Evolutionary conservation across 106 monocot genomes (phyloP).

Genomic region (Phalaenopsis equestris): DNA sequence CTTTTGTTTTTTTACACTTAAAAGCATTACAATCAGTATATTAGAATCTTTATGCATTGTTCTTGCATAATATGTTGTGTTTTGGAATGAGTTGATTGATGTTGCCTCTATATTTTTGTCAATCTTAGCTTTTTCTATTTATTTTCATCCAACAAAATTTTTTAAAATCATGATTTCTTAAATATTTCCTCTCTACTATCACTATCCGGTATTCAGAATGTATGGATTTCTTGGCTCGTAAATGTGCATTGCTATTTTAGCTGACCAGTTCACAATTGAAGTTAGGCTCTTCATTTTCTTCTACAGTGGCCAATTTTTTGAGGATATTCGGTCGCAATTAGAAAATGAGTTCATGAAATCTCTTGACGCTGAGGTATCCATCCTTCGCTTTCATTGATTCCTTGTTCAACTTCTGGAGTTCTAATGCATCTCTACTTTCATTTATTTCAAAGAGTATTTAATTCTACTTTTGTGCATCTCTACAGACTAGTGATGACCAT

Average conservation of each 20-base stretch:
- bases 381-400: background rate
- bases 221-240: background rate
- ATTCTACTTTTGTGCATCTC: constrained; percentile 5
- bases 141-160: background rate
- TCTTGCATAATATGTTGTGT: background rate
- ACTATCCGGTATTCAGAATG: background rate
- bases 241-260: background rate
- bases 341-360: constrained; percentile 85
- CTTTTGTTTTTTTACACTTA: background rate
- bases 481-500: constrained; percentile 49
- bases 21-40: background rate
- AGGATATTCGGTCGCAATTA: constrained; percentile 63
- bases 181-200: background rate
- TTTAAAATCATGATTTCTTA: constrained; percentile 1
- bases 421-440: background rate
- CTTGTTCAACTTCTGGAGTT: background rate
- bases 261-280: background rate
- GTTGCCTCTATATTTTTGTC: background rate
- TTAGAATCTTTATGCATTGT: background rate
- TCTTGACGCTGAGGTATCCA: constrained; percentile 60
- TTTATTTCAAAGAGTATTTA: background rate
- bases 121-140: background rate
- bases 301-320: constrained; percentile 71
- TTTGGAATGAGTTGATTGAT: constrained; percentile 2
- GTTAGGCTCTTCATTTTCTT: background rate